Evolutionary conservation across 1,139 yeast species (phyloP).

Genomic region (Lodderomyces metapsilosis): DNA sequence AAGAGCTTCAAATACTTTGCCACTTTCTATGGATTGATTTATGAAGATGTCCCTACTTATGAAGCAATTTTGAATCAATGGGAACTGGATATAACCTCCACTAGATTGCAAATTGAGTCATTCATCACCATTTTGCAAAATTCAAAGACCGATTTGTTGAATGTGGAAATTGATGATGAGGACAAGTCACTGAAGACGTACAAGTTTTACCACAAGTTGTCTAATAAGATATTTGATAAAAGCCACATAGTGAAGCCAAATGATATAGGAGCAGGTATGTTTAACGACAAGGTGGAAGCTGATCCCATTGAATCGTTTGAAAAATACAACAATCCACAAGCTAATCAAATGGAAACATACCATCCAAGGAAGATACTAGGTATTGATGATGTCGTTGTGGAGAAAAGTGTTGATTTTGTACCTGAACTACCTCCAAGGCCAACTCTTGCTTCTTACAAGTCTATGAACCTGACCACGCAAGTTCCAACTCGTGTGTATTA

Average conservation of each 20-base stretch:
- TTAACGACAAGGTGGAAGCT: conserved; percentile 28
- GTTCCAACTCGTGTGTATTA: background rate
- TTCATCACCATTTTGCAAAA: conserved; percentile 28
- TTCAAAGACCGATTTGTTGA: conserved; percentile 32
- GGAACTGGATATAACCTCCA: conserved; percentile 33
- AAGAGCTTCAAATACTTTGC: conserved; percentile 31
- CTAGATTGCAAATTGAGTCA: conserved; percentile 37
- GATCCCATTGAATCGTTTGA: conserved; percentile 36
- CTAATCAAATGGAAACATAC: conserved; percentile 30
- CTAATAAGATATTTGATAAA: conserved; percentile 21
- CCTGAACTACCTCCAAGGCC: conserved; percentile 33
- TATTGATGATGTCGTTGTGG: conserved; percentile 21
- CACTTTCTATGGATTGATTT: conserved; percentile 38
- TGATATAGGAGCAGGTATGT: conserved; percentile 33
- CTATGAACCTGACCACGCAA: background rate
- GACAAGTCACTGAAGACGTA: conserved; percentile 25
- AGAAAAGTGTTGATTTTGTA: conserved; percentile 1
- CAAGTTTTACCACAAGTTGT: conserved; percentile 29
- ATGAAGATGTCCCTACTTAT: conserved; percentile 16
- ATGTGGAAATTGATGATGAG: conserved; percentile 30
- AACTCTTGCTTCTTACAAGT: conserved; percentile 7
- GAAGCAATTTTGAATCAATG: conserved; percentile 30
- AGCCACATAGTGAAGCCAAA: conserved; percentile 27
- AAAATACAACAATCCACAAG: conserved; percentile 28
- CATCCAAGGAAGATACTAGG: conserved; percentile 26